phyloP scores from a whole-genome alignment of 163 green algal species.

The Scenedesmus sp. region DNA sequence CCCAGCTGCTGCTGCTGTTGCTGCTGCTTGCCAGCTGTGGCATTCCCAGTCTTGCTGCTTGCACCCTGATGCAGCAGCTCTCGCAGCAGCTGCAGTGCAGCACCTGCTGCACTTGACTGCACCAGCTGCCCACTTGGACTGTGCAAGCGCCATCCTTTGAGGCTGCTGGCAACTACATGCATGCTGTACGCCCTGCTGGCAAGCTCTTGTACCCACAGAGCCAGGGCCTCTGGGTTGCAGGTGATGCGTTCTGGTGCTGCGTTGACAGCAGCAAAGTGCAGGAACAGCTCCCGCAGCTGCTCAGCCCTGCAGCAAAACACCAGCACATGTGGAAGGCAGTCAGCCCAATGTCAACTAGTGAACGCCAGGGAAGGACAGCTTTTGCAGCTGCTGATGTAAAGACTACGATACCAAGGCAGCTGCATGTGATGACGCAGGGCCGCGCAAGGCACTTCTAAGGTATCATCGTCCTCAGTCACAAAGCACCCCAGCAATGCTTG shows the following conservation, averaged over 20 bases:
- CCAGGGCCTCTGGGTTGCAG: conserved; percentile 49
- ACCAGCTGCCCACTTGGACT: conserved; percentile 38
- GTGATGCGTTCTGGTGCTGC: conserved; percentile 51
- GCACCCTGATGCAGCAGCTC: not conserved
- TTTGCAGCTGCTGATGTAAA: not conserved
- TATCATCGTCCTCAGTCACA: not conserved
- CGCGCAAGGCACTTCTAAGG: no score
- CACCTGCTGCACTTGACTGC: conserved; percentile 27
- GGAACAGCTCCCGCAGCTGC: conserved; percentile 46
- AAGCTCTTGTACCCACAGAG: conserved; percentile 62
- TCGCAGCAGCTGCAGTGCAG: conserved; percentile 43
- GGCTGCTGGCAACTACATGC: conserved; percentile 55
- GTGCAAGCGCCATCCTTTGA: conserved; percentile 51
- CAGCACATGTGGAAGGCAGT: not conserved
- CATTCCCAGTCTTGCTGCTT: not conserved
- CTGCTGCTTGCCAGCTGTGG: not conserved
- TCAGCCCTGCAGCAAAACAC: conserved; percentile 31
- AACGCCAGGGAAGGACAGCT: not conserved
- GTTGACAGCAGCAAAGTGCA: conserved; percentile 61
- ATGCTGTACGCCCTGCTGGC: conserved; percentile 57
- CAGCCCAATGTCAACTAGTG: no score
- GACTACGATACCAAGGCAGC: not conserved
- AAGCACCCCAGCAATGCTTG: not conserved
- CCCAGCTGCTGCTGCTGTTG: not conserved
- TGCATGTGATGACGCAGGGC: not conserved